Conservation (phyloP, 805 yeast genomes). For the Pichia scutulata region DNA sequence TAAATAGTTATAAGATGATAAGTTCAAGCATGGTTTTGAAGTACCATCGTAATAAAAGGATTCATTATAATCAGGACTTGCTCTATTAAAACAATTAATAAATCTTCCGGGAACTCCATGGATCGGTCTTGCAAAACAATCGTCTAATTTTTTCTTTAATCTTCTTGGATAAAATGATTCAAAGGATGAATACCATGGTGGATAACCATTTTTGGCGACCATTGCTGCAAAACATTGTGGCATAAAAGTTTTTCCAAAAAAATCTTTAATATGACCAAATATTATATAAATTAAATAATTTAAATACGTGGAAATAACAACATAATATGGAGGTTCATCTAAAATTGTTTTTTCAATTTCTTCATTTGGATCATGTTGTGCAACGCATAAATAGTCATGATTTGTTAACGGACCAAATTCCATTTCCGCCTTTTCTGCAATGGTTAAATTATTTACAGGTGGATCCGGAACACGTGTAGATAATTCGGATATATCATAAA, state of each 20-base stretch:
- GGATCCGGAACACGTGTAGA: conserved; percentile 27
- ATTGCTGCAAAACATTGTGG: conserved; percentile 60
- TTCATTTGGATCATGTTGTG: conserved; percentile 47
- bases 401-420: conserved; percentile 72
- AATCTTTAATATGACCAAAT: conserved; percentile 87
- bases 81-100: conserved; percentile 73
- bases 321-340: conserved; percentile 83
- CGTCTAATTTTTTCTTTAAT: conserved; percentile 83
- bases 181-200: conserved; percentile 92
- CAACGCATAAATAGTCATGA: conserved; percentile 54
- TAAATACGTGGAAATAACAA: conserved; percentile 74
- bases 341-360: conserved; percentile 53
- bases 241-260: conserved; percentile 67
- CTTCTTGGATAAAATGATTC: conserved; percentile 92
- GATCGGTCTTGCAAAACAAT: conserved; percentile 93
- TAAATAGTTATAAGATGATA: conserved; percentile 86
- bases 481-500: conserved; percentile 4
- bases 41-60: conserved; percentile 71
- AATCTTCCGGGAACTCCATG: conserved; percentile 96
- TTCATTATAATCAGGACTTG: conserved; percentile 54
- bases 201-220: conserved; percentile 77
- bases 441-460: conserved; percentile 22
- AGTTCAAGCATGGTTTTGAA: conserved; percentile 69
- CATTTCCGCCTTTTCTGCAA: conserved; percentile 39
- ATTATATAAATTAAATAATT: conserved; percentile 78